Base-by-base conservation (phyloP, 2,329 filamentous ascomycete genomes). In the Fulvia fulva region DNA sequence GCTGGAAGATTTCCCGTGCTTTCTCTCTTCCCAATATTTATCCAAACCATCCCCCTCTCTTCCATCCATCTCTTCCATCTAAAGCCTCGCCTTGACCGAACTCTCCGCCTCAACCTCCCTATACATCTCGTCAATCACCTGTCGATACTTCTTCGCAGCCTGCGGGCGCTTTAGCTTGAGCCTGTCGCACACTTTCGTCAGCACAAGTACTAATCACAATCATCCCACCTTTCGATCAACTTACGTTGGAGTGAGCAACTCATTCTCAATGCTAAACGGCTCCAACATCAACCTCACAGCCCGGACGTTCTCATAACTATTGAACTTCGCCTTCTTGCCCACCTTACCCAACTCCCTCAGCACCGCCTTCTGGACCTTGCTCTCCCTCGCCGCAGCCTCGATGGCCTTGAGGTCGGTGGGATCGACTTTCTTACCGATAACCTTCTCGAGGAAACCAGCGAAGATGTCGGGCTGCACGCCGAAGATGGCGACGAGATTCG, bases 251-350 rank as follows among this genome's bases (percentile, higher is more conserved):
- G 90, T 94, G 71, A 92, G 77, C 51, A 97, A 80, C 75, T 96
- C 89, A 71, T 99, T 99, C 52, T 96, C 92, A 64, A 97, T 86
- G 0, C 86, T 90, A 69, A 99, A 97, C 1, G 94, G 94, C 59
- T 99, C 94, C 14, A 97, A 67, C 68, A 88, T 87, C 65, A 99
- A 76, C 62, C 87, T 76, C 57, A 88, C 81, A 66, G 87, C 89
- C 72, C 83, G 84, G 49, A 97, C 87, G 63, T 85, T 85, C 81
- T 99, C 94, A 68, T 89, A 97, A 65, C 87, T 90, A 72, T 96
- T 94, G 75, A 99, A 92, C 78, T 94, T 96, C 74, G 89, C 85
- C 77, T 87, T 87, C 78, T 83, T 88, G 45, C 85, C 91, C 58
- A 95, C 88, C 55, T 81, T 83, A 59, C 94, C 89, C 32, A 99